Evolutionary conservation across 2,329 filamentous ascomycete species (phyloP).

Genomic region (Penicillium occitanis): DNA sequence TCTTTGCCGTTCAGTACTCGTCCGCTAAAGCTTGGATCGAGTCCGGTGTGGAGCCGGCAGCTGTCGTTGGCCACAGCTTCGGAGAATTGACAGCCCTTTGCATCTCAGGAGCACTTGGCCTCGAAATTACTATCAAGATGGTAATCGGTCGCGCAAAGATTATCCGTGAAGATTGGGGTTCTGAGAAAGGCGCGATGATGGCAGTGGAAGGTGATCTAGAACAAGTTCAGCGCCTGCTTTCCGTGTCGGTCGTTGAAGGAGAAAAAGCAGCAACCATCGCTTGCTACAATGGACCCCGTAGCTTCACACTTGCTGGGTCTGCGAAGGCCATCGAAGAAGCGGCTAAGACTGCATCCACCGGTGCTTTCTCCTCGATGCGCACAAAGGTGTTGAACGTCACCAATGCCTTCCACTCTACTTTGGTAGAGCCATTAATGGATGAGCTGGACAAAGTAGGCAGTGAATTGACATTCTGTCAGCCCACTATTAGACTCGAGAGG

Average conservation of each 20-base stretch:
- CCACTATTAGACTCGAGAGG: neutral
- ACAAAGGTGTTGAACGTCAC: neutral
- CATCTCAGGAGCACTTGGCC: neutral
- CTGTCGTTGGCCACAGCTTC: neutral
- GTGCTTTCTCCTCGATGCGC: neutral
- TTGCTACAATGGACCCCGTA: neutral
- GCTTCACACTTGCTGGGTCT: neutral
- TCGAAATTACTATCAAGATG: neutral
- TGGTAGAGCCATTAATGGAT: neutral
- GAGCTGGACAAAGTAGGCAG: neutral
- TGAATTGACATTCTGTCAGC: neutral
- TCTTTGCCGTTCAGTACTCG: neutral
- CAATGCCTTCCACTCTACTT: neutral
- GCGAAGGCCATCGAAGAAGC: neutral
- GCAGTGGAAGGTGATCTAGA: neutral
- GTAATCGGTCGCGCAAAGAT: neutral
- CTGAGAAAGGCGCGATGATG: neutral
- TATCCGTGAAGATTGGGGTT: neutral
- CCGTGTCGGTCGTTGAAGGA: neutral
- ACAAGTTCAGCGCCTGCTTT: conserved; percentile 24
- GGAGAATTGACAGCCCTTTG: neutral
- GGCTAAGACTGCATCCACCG: neutral
- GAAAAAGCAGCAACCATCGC: neutral
- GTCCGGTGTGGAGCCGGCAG: neutral
- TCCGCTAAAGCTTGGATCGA: neutral